These are phyloP conservation scores for Colletotrichum sojae DNA, from an alignment of 2,329 filamentous ascomycete genomes.

Conservation along the genomic window DNA sequence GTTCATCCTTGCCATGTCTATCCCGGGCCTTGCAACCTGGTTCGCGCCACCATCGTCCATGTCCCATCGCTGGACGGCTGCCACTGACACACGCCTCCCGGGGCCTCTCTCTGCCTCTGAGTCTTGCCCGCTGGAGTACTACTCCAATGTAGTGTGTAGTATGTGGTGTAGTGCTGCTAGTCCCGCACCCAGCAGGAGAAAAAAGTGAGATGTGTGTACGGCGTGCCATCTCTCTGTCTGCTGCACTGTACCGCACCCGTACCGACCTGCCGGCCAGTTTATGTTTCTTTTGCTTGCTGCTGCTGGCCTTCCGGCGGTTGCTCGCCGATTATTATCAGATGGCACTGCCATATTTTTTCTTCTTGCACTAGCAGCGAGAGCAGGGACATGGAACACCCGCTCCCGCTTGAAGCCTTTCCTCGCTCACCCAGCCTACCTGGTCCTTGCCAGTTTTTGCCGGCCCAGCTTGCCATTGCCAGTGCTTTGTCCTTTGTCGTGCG, in stretches of 20 bases:
- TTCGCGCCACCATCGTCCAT: constrained; percentile 38
- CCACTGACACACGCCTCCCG: constrained; percentile 31
- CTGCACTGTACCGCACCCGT: constrained; percentile 39
- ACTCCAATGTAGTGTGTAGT: no score
- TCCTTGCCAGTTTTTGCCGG: constrained; percentile 32
- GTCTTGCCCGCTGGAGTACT: no score
- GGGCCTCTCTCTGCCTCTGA: neutral
- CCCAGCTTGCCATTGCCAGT: constrained; percentile 14
- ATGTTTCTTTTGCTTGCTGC: constrained; percentile 37
- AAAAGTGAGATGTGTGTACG: constrained; percentile 28
- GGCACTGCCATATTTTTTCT: constrained; percentile 39
- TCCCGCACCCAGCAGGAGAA: constrained; percentile 18
- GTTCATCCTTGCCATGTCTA: constrained; percentile 35
- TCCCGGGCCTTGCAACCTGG: constrained; percentile 22
- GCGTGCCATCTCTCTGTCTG: neutral
- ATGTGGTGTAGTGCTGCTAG: constrained; percentile 9
- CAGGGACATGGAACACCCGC: constrained; percentile 38
- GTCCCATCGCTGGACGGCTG: constrained; percentile 11
- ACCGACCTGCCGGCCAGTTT: constrained; percentile 28
- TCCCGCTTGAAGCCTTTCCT: constrained; percentile 34
- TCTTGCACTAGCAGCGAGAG: constrained; percentile 38
- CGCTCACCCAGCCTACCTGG: constrained; percentile 29
- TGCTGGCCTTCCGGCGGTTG: constrained; percentile 38
- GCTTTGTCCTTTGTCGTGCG: constrained; percentile 35
- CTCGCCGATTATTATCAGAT: constrained; percentile 39